Evolutionary conservation across 31 red algal genomes (phyloP).

Genomic region (Bonnemaisonia californica): DNA sequence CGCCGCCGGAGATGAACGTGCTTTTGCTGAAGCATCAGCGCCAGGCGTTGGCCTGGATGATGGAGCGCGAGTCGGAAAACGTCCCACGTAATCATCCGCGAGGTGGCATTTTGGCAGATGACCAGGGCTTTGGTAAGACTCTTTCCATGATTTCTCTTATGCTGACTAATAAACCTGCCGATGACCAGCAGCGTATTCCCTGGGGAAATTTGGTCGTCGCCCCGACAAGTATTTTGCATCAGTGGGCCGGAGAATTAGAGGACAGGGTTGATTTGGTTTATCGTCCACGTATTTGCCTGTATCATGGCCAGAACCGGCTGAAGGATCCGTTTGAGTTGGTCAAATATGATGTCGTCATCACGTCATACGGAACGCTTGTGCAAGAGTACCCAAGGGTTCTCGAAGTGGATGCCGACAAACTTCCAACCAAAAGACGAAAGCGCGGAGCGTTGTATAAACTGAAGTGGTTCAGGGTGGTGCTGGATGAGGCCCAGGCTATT

Average conservation of each 20-base stretch:
- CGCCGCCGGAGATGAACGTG: conserved; percentile 31
- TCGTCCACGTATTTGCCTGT: conserved; percentile 29
- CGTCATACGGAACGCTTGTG: conserved; percentile 74
- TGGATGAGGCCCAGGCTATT: conserved; percentile 93
- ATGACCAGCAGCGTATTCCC: neutral
- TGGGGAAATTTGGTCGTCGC: conserved; percentile 65
- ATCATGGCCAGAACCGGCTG: conserved; percentile 51
- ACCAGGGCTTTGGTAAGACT: conserved; percentile 91
- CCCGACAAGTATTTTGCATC: conserved; percentile 66
- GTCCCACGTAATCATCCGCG: conserved; percentile 19
- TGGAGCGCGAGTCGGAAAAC: conserved; percentile 16
- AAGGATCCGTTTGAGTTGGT: conserved; percentile 2
- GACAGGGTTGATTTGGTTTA: conserved; percentile 27
- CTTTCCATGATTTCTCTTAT: conserved; percentile 64
- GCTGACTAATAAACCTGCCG: conserved; percentile 23
- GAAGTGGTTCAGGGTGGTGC: conserved; percentile 78
- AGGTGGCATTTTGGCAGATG: conserved; percentile 76
- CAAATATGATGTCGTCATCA: conserved; percentile 75
- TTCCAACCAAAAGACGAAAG: neutral
- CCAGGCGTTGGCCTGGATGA: conserved; percentile 68
- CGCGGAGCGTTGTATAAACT: conserved; percentile 55
- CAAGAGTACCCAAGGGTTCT: conserved; percentile 51
- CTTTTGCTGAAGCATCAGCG: conserved; percentile 56
- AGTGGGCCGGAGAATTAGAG: conserved; percentile 72
- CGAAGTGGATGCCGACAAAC: conserved; percentile 17